phyloP scores from a whole-genome alignment of 2,329 filamentous ascomycete species.

The Cladophialophora immunda region DNA sequence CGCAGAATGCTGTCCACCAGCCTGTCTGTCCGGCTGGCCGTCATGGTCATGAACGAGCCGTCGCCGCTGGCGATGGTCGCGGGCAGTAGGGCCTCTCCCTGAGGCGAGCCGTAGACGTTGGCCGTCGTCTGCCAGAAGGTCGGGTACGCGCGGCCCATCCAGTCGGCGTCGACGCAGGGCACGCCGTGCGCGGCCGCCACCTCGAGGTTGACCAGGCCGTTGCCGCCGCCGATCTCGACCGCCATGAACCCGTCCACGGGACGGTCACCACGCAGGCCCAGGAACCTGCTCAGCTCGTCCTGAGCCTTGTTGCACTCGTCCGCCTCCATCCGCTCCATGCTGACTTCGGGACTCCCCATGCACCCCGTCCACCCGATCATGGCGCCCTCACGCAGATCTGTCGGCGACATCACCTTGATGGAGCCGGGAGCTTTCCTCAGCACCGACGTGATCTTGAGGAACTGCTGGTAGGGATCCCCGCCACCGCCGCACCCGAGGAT shows the following conservation, averaged over 20 bases:
- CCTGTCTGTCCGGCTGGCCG: conserved; percentile 39
- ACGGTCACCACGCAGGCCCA: conserved; percentile 48
- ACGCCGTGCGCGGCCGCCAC: conserved; percentile 45
- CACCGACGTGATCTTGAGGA: conserved; percentile 35
- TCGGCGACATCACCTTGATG: conserved; percentile 61
- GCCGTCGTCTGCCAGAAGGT: conserved; percentile 32
- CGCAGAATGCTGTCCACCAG: conserved; percentile 58
- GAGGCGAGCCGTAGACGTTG: conserved; percentile 29
- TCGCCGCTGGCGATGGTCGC: conserved; percentile 55
- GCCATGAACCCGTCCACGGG: conserved; percentile 67
- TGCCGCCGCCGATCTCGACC: conserved; percentile 73
- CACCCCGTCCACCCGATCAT: conserved; percentile 49
- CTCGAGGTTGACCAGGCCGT: conserved; percentile 53
- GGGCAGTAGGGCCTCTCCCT: conserved; percentile 36
- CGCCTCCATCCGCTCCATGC: conserved; percentile 67
- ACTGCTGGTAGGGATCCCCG: conserved; percentile 45
- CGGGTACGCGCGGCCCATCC: conserved; percentile 48
- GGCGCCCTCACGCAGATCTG: conserved; percentile 61
- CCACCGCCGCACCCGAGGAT: conserved; percentile 60
- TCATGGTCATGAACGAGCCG: conserved; percentile 60
- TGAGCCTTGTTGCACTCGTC: conserved; percentile 59
- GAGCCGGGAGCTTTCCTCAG: conserved; percentile 44
- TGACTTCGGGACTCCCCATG: conserved; percentile 68
- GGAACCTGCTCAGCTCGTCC: conserved; percentile 62
- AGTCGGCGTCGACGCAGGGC: conserved; percentile 56